Conservation (phyloP, 345 rosid genomes). For the Eucalyptus paniculata region DNA sequence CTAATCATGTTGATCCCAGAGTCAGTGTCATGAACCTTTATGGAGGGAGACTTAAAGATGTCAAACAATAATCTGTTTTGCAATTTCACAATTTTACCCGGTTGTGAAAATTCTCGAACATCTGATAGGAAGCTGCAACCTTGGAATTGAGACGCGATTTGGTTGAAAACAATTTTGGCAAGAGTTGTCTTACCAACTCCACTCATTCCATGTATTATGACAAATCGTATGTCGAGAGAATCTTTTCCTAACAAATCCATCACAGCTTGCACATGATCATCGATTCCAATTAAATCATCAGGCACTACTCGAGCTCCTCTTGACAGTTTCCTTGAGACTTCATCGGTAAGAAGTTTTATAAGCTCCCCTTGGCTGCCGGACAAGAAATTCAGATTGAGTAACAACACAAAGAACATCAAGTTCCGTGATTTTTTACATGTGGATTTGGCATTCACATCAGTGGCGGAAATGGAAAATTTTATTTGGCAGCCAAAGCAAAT, state of each 20-base stretch:
- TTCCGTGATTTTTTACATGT: background rate
- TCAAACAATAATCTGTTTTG: background rate
- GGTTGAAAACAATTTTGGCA: background rate
- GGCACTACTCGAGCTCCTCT: background rate
- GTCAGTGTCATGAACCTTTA: background rate
- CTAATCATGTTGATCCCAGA: background rate
- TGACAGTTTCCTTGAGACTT: background rate
- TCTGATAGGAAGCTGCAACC: background rate
- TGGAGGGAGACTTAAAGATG: background rate
- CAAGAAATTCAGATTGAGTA: background rate
- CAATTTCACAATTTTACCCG: background rate
- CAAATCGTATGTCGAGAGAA: background rate
- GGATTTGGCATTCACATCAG: background rate
- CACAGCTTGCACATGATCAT: background rate
- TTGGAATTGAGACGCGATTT: background rate
- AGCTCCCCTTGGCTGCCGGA: background rate
- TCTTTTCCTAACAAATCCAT: background rate
- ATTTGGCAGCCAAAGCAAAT: background rate
- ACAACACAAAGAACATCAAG: background rate
- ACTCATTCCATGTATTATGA: background rate
- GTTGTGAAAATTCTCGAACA: background rate
- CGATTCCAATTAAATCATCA: background rate
- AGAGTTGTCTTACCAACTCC: constrained; percentile 3
- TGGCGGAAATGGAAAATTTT: background rate
- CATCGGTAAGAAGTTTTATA: background rate